Evolutionary conservation across 768 basidiomycete genomes (phyloP), one percentile per base, ranked within the genome.

Genomic region (Asterophora lycoperdoides): DNA sequence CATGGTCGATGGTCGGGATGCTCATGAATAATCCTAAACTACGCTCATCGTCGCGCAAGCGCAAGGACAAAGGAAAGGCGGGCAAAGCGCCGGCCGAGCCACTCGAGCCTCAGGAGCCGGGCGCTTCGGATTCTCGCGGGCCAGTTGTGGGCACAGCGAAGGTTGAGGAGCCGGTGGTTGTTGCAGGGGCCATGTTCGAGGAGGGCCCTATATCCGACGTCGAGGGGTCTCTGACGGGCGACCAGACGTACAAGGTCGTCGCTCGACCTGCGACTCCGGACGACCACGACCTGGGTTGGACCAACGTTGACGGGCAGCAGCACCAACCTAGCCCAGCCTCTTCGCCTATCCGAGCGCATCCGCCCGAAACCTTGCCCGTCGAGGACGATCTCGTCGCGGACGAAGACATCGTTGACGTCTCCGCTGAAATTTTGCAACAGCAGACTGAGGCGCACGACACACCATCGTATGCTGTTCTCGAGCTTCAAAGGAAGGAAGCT

Each of bases 1-100:
- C 53, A 48, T 57, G 53, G 42, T 55, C 53, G 8, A 48, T 57
- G 37, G 44, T 57, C 6, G 53, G 53, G n/a, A 17, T 55, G 45
- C 45, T 57, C 18, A 57, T 55, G 39, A 48, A 53, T 30, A 17
- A 34, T 14, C 49, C 53, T 34, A 52, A 50, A 35, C 45, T 53
- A 34, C 55, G 52, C 2, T n/a, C 46, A 17, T n/a, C 48, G 8
- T 41, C 49, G 15, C 32, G 35, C 35, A 49, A 42, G 11, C 41
- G 8, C 26, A 46, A 30, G 13, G 41, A 41, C 37, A 51, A 42
- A 54, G 48, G 19, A 23, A 40, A 30, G 19, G 13, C 41, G n/a
- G 34, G 32, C 8, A 30, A 28, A 5, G 17, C 11, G 35, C 20
- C 40, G 11, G 9, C 11, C 29, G 10, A 46, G 26, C 4, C 15